A percentile compares a stretch with the other conserved stretches of the same genome.
phyloP scores from a whole-genome alignment of 805 yeast genomes.

The Hemisphaericaspora nanyangensis region DNA sequence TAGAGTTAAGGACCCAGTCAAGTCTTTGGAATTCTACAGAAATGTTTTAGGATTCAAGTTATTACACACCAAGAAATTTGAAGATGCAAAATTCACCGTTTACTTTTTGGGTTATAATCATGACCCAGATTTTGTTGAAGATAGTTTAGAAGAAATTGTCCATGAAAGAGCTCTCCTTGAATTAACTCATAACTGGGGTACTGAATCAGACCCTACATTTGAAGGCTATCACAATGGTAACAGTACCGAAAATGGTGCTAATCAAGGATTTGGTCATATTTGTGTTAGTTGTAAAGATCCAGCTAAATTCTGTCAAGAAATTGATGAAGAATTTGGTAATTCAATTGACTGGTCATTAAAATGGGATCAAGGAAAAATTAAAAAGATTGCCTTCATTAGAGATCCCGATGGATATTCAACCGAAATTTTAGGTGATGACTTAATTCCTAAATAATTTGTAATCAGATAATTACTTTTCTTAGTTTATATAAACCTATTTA shows the following conservation, averaged over 20 bases:
- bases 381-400: constrained; percentile 63
- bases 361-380: constrained; percentile 52
- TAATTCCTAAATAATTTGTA: too few species aligned
- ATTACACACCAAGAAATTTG: constrained; percentile 51
- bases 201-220: constrained; percentile 74
- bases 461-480: too few species aligned
- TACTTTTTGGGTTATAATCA: constrained; percentile 80
- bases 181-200: constrained; percentile 94
- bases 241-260: constrained; percentile 46
- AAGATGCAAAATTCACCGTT: constrained; percentile 73
- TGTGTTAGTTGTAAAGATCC: constrained; percentile 70
- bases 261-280: constrained; percentile 85
- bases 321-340: constrained; percentile 42
- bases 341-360: constrained; percentile 53
- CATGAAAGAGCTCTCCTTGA: constrained; percentile 74
- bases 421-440: constrained; percentile 56
- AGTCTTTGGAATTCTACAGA: constrained; percentile 73
- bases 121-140: constrained; percentile 39
- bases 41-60: constrained; percentile 80
- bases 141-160: constrained; percentile 19
- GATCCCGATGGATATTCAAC: constrained; percentile 92
- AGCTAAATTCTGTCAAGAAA: constrained; percentile 48
- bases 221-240: constrained; percentile 80
- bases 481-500: too few species aligned
- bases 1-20: constrained; percentile 79